These are phyloP conservation scores for Teunomyces atbi DNA, from an alignment of 805 yeast genomes.

Conservation along the genomic window DNA sequence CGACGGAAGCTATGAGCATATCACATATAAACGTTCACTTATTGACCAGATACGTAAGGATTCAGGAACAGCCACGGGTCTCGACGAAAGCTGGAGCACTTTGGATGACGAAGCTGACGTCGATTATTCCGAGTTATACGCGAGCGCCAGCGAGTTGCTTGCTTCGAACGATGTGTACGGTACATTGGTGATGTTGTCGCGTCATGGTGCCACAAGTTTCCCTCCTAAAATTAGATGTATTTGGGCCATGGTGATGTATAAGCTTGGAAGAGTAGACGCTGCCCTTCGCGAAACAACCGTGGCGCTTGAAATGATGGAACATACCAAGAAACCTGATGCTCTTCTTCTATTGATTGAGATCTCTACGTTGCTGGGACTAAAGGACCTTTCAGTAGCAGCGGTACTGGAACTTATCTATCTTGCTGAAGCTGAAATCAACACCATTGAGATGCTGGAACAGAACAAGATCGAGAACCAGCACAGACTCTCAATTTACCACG, in stretches of 20 bases:
- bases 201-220: slow-evolving; percentile 5
- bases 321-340: slow-evolving; percentile 12
- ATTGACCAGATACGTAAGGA: slow-evolving; percentile 1
- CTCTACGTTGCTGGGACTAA: slow-evolving; percentile 15
- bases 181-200: slow-evolving; percentile 15
- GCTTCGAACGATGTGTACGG: slow-evolving; percentile 13
- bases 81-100: slow-evolving; percentile 1
- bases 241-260: slow-evolving; percentile 18
- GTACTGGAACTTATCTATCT: slow-evolving; percentile 12
- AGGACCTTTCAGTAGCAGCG: slow-evolving; percentile 10
- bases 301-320: slow-evolving; percentile 21
- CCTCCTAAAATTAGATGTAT: slow-evolving; percentile 14
- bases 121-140: slow-evolving; percentile 3
- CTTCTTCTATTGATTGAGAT: slow-evolving; percentile 14
- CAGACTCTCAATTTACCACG: neutral
- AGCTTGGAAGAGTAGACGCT: slow-evolving; percentile 22
- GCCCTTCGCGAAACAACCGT: slow-evolving; percentile 25
- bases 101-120: neutral
- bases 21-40: neutral
- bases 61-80: neutral
- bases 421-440: slow-evolving; percentile 4
- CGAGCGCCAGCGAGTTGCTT: slow-evolving; percentile 6
- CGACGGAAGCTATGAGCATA: neutral
- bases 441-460: neutral
- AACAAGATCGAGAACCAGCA: neutral